phyloP scores from a whole-genome alignment of 1,139 yeast genomes.

The Diutina siamensis region DNA sequence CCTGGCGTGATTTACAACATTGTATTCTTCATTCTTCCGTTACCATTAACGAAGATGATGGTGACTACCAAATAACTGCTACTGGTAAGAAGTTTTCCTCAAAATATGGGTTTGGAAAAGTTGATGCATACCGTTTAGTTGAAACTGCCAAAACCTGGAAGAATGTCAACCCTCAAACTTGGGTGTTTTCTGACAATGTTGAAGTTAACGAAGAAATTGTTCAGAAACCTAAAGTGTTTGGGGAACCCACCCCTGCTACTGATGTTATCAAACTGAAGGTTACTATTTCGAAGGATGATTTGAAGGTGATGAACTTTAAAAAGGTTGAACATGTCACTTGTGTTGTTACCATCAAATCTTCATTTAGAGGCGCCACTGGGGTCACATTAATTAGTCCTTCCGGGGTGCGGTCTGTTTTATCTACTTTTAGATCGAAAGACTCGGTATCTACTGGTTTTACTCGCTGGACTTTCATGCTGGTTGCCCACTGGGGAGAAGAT shows the following conservation, averaged over 20 bases:
- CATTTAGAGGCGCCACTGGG: conserved; percentile 58
- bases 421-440: conserved; percentile 60
- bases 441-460: conserved; percentile 44
- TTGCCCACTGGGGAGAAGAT: conserved; percentile 93
- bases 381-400: conserved; percentile 62
- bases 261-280: conserved; percentile 30
- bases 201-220: conserved; percentile 19
- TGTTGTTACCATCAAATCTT: conserved; percentile 56
- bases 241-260: conserved; percentile 12
- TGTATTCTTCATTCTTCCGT: conserved; percentile 63
- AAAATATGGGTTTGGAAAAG: conserved; percentile 83
- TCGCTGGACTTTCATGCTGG: conserved; percentile 94
- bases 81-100: conserved; percentile 68
- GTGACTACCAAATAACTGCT: conserved; percentile 53
- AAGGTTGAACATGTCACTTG: conserved; percentile 81
- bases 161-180: conserved; percentile 82
- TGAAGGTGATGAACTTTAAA: conserved; percentile 50
- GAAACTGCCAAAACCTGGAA: conserved; percentile 68
- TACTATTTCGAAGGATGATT: conserved; percentile 35
- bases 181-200: conserved; percentile 47
- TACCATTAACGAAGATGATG: conserved; percentile 58
- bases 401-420: conserved; percentile 66
- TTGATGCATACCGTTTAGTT: conserved; percentile 74
- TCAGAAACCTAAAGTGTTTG: conserved; percentile 10
- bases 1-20: conserved; percentile 96